These are phyloP conservation scores for Kurtzmaniella quercitrusa DNA, from an alignment of 1,139 yeast species.

Conservation along the genomic window DNA sequence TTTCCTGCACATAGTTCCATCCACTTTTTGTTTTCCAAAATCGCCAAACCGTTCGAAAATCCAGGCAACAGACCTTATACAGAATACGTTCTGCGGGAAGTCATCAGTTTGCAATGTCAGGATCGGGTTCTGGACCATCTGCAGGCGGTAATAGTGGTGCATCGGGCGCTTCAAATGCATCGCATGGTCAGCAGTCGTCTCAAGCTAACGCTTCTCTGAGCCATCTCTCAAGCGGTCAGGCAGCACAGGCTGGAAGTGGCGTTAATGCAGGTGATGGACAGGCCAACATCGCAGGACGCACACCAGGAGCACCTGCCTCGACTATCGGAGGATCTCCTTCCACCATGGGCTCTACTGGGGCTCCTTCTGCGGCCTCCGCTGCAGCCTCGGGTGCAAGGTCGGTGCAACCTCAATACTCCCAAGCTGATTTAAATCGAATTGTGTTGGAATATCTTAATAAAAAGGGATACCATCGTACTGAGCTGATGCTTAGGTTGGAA, in stretches of 20 bases:
- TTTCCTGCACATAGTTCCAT: not conserved
- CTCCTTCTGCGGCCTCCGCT: not conserved
- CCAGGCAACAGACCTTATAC: too few relatives aligned
- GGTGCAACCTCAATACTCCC: slow-evolving; percentile 42
- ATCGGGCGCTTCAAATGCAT: not conserved
- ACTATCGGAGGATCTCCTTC: not conserved
- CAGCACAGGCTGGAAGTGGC: not conserved
- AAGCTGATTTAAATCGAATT: slow-evolving; percentile 82
- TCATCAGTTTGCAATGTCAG: not conserved
- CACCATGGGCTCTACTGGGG: not conserved
- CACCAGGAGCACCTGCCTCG: not conserved
- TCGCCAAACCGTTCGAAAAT: not conserved
- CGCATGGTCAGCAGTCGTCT: not conserved
- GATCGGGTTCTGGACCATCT: not conserved
- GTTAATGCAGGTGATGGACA: slow-evolving; percentile 1
- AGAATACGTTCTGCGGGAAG: not conserved
- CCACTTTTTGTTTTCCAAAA: not conserved
- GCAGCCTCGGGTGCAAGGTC: slow-evolving; percentile 4
- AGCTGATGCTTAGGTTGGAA: slow-evolving; percentile 89
- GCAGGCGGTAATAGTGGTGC: not conserved
- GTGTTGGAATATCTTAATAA: slow-evolving; percentile 89
- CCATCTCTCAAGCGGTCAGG: too few relatives aligned
- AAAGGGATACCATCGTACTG: slow-evolving; percentile 92
- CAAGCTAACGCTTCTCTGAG: too few relatives aligned
- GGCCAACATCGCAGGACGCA: too few relatives aligned